phyloP scores from a whole-genome alignment of 202 grass and related monocot species.

The Brachypodium distachyon region DNA sequence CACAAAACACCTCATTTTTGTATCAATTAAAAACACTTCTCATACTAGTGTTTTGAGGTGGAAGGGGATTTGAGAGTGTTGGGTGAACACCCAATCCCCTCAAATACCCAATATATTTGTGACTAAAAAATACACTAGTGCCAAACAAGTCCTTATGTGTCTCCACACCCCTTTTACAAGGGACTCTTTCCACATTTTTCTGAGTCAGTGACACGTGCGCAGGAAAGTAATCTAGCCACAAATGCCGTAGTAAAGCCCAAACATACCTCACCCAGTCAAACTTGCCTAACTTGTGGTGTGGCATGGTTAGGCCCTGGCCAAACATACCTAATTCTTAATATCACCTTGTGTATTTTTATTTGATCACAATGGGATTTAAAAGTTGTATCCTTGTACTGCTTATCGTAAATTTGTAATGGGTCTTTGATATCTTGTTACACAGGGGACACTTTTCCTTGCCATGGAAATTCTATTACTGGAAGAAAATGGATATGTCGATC shows the following conservation, averaged over 20 bases:
- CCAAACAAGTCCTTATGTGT: no score
- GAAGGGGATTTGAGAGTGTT: no score
- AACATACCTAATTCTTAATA: neutral
- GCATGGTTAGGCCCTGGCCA: neutral
- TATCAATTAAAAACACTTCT: no score
- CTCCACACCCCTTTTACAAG: no score
- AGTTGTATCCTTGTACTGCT: neutral
- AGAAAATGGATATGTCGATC: constrained; percentile 84
- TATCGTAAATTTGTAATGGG: constrained; percentile 17
- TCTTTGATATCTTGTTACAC: constrained; percentile 41
- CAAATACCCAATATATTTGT: no score
- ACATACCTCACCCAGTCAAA: neutral
- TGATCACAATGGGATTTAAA: neutral
- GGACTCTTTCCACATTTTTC: neutral
- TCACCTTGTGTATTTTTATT: constrained; percentile 9
- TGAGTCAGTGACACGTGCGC: neutral
- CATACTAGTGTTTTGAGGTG: no score
- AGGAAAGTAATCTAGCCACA: neutral
- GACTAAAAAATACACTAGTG: no score
- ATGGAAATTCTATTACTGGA: constrained; percentile 95
- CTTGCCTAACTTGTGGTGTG: neutral
- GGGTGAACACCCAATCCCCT: no score
- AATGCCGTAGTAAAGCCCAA: neutral
- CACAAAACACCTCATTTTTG: no score
- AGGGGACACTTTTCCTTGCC: constrained; percentile 91